Percentiles rank a stretch among this genome's conserved stretches.
Conservation (phyloP, 2,329 filamentous ascomycete genomes). For the Trichoderma sp. region DNA sequence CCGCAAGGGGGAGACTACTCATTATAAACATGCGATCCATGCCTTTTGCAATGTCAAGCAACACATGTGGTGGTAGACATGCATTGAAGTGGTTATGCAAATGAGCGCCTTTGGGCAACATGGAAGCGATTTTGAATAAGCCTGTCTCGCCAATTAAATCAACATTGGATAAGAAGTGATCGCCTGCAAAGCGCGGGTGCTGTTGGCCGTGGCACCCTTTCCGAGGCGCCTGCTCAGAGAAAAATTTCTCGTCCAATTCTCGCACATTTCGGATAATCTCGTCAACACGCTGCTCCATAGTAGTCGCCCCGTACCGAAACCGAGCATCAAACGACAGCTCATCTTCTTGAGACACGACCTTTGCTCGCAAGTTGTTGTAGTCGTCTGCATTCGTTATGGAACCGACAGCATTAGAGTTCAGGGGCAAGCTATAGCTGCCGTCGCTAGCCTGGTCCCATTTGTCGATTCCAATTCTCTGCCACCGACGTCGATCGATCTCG, state of each 20-base stretch:
- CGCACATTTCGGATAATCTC: slow-evolving; percentile 44
- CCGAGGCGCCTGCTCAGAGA: slow-evolving; percentile 36
- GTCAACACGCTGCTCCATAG: slow-evolving; percentile 43
- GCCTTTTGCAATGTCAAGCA: slow-evolving; percentile 57
- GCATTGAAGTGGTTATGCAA: slow-evolving; percentile 78
- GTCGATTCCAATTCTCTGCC: not conserved
- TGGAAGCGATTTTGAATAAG: slow-evolving; percentile 57
- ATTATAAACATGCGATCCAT: slow-evolving; percentile 70
- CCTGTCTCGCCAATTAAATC: slow-evolving; percentile 57
- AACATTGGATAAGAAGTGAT: slow-evolving; percentile 61
- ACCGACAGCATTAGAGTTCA: not conserved
- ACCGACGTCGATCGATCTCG: slow-evolving; percentile 27
- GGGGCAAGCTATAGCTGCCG: not conserved
- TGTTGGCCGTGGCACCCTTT: slow-evolving; percentile 46
- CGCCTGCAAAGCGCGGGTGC: slow-evolving; percentile 50
- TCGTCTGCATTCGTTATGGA: slow-evolving; percentile 23
- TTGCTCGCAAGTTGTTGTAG: slow-evolving; percentile 39
- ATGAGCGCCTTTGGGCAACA: slow-evolving; percentile 71
- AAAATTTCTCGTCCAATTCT: slow-evolving; percentile 43
- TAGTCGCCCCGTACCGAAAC: slow-evolving; percentile 38
- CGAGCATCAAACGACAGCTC: slow-evolving; percentile 45
- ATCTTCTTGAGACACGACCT: slow-evolving; percentile 38
- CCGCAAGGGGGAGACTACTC: slow-evolving; percentile 53
- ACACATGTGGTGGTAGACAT: slow-evolving; percentile 62
- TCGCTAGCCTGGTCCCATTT: not conserved